These are phyloP conservation scores for Ascochyta viciae-villosae DNA, from an alignment of 2,329 filamentous ascomycete genomes.

Conservation along the genomic window DNA sequence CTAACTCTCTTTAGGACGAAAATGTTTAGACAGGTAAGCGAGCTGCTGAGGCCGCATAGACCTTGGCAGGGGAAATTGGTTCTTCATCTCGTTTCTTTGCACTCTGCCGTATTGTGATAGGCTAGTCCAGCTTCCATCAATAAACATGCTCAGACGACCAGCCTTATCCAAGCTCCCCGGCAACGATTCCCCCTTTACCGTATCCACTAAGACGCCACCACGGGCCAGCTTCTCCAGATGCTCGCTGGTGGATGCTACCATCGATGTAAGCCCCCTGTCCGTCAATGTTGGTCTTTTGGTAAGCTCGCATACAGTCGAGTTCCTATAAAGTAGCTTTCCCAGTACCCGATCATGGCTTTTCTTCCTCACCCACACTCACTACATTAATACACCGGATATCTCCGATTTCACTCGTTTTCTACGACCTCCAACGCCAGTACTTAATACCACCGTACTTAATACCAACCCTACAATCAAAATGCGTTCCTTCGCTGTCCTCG, in stretches of 20 bases:
- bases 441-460: slow-evolving; percentile 46
- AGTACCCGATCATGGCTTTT: slow-evolving; percentile 26
- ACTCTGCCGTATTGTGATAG: slow-evolving; percentile 31
- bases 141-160: slow-evolving; percentile 37
- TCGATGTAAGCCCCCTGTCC: slow-evolving; percentile 34
- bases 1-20: slow-evolving; percentile 22
- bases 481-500: slow-evolving; percentile 46
- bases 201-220: slow-evolving; percentile 32
- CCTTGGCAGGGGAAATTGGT: slow-evolving; percentile 41
- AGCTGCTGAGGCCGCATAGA: slow-evolving; percentile 40
- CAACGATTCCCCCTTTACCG: slow-evolving; percentile 41
- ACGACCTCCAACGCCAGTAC: slow-evolving; percentile 39
- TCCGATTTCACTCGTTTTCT: slow-evolving; percentile 52
- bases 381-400: slow-evolving; percentile 48
- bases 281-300: slow-evolving; percentile 28
- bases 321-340: slow-evolving; percentile 46
- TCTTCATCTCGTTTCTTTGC: slow-evolving; percentile 43
- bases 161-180: slow-evolving; percentile 31
- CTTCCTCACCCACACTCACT: slow-evolving; percentile 48
- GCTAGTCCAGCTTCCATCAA: slow-evolving; percentile 34
- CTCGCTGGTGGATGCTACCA: slow-evolving; percentile 38
- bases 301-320: slow-evolving; percentile 31
- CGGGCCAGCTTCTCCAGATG: slow-evolving; percentile 32
- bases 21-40: slow-evolving; percentile 27
- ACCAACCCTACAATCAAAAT: slow-evolving; percentile 47